Conservation (phyloP, 2,329 filamentous ascomycete species). For the Talaromyces piceae region DNA sequence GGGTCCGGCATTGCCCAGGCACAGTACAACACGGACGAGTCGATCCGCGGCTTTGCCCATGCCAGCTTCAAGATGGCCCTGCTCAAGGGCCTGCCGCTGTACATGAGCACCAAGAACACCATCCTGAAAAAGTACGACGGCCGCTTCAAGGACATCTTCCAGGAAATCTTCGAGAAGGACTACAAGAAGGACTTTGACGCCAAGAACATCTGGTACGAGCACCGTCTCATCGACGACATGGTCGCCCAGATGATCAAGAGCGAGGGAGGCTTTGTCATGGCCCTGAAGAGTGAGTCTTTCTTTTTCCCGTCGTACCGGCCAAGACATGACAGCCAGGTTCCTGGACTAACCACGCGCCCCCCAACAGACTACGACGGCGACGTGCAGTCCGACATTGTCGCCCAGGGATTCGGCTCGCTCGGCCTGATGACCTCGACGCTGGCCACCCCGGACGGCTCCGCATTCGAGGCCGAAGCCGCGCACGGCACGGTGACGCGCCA, state of each 20-base stretch:
- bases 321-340: too few species aligned
- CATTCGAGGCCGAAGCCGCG: constrained; percentile 94
- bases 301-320: constrained; percentile 11
- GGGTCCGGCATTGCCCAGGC: constrained; percentile 82
- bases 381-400: constrained; percentile 96
- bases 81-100: constrained; percentile 80
- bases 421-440: constrained; percentile 98
- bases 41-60: constrained; percentile 89
- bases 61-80: constrained; percentile 94
- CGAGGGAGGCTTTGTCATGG: constrained; percentile 91
- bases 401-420: constrained; percentile 95
- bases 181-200: constrained; percentile 87
- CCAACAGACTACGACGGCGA: constrained; percentile 89
- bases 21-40: constrained; percentile 98
- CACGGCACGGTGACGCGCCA: constrained; percentile 98
- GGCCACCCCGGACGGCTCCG: constrained; percentile 92
- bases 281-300: constrained; percentile 76
- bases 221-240: constrained; percentile 99
- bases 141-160: constrained; percentile 98
- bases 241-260: constrained; percentile 99
- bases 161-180: constrained; percentile 82
- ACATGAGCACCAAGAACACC: constrained; percentile 99
- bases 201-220: constrained; percentile 97
- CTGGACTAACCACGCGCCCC: too few species aligned
- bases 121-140: constrained; percentile 99